Evolutionary conservation across 2,329 filamentous ascomycete species (phyloP), one percentile per base, ranked within the genome.

Genomic region (Phoma herbarum): DNA sequence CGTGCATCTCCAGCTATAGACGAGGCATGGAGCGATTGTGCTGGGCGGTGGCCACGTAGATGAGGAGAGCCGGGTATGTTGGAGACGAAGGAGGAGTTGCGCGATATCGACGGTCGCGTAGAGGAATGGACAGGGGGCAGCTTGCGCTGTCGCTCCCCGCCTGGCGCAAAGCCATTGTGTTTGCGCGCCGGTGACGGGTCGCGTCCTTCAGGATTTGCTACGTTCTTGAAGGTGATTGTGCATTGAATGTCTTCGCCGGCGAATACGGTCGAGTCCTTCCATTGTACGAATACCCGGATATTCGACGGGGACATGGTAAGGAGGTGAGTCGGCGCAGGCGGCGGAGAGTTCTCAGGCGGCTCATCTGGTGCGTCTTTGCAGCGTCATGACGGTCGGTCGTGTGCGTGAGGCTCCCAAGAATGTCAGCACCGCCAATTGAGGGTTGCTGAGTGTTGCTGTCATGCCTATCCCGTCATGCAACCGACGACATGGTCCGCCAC

Each of bases 211-310:
- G 86, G 84, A 63, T 72, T 77, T 28, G 85, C 82, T 48, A 93
- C 85, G 76, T 99, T 99, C 80, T 90, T 94, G 81, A 99, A 99
- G 49, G 92, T 97, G 77, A 99, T 96, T 67, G 89, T 93, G 80
- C 95, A 98, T 80, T 93, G 91, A 73, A 98, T 86, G 74, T 97
- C 90, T 83, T 99, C 95, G 78, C 95, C 95, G 57, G 95, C 92
- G 80, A 98, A 99, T 71, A 99, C 92, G 62, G 91, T 93, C 77
- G 94, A 89, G 75, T 96, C 91, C 77, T 92, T 90, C 91, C 94
- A 99, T 81, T 90, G 89, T 78, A 99, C 92, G 77, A 94, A 97
- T 79, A 97, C 94, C 78, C 93, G 91, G 76, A 99, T 92, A 82
- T 96, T 94, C 66, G 74, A 76, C 50, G 67, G 52, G 61, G 72